Percentiles rank a stretch among this genome's conserved stretches.
These are phyloP conservation scores for Syzygium jambos DNA, from an alignment of 345 rosid genomes.

Conservation along the genomic window DNA sequence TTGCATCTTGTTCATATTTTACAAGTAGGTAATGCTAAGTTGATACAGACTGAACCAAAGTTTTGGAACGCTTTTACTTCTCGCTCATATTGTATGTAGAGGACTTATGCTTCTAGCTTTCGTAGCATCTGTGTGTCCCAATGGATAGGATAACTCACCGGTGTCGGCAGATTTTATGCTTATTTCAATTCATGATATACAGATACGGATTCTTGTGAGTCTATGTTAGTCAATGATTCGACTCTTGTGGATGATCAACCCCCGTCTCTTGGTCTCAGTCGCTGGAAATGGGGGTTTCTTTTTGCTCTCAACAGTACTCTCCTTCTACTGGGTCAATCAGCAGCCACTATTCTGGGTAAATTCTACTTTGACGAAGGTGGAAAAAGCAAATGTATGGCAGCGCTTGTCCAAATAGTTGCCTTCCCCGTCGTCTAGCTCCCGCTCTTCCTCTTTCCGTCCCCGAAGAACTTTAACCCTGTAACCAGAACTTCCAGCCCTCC, in stretches of 20 bases:
- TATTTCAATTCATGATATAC: background rate
- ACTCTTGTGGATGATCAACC: background rate
- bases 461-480: background rate
- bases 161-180: background rate
- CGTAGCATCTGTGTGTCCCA: background rate
- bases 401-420: conserved; percentile 24
- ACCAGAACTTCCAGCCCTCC: background rate
- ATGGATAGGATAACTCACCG: background rate
- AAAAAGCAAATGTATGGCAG: conserved; percentile 24
- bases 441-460: background rate
- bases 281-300: conserved; percentile 14
- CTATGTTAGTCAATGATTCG: background rate
- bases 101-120: background rate
- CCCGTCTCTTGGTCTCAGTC: background rate
- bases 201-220: background rate
- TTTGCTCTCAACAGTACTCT: conserved; percentile 5
- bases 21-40: background rate
- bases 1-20: background rate
- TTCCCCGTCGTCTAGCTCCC: conserved; percentile 20
- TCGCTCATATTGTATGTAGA: background rate
- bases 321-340: conserved; percentile 7
- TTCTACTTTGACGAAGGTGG: conserved; percentile 18
- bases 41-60: background rate
- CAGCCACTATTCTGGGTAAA: conserved; percentile 8
- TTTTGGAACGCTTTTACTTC: background rate